Evolutionary conservation across 164 flowering plant species (phyloP).

Genomic region (Vitis riparia): DNA sequence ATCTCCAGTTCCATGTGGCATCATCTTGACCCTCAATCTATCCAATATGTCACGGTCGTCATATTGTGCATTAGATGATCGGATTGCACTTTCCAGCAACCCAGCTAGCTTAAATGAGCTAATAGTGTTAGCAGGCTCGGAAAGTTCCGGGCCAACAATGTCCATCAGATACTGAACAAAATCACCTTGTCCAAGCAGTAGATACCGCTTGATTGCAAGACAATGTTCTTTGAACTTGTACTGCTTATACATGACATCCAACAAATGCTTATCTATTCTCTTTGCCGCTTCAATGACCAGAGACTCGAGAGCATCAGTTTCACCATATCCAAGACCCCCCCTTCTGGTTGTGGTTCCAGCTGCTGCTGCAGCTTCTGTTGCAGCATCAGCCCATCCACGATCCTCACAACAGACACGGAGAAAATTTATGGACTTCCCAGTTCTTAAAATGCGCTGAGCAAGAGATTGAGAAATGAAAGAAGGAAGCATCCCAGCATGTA

Average conservation of each 20-base stretch:
- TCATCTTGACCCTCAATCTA: constrained; percentile 94
- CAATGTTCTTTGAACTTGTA: constrained; percentile 96
- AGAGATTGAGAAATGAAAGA: constrained; percentile 82
- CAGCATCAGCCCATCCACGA: constrained; percentile 92
- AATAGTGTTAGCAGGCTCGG: constrained; percentile 94
- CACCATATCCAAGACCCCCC: constrained; percentile 95
- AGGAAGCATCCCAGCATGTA: constrained; percentile 89
- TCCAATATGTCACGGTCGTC: constrained; percentile 91
- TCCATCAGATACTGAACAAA: constrained; percentile 99
- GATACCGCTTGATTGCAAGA: constrained; percentile 91
- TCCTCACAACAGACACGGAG: constrained; percentile 98
- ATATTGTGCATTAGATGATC: constrained; percentile 97
- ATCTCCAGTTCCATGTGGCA: constrained; percentile 91
- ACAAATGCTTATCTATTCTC: constrained; percentile 86
- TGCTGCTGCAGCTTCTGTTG: constrained; percentile 84
- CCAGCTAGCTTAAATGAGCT: constrained; percentile 94
- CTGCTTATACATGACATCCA: constrained; percentile 77
- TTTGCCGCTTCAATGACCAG: constrained; percentile 90
- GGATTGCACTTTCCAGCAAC: constrained; percentile 86
- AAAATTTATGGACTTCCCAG: constrained; percentile 97
- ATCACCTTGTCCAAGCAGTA: constrained; percentile 98
- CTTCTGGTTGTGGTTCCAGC: constrained; percentile 84
- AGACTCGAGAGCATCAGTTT: constrained; percentile 92
- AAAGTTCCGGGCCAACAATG: constrained; percentile 89
- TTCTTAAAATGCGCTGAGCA: constrained; percentile 84